Conservation (phyloP, 2,329 filamentous ascomycete species). For the Clonostachys rhizophaga region DNA sequence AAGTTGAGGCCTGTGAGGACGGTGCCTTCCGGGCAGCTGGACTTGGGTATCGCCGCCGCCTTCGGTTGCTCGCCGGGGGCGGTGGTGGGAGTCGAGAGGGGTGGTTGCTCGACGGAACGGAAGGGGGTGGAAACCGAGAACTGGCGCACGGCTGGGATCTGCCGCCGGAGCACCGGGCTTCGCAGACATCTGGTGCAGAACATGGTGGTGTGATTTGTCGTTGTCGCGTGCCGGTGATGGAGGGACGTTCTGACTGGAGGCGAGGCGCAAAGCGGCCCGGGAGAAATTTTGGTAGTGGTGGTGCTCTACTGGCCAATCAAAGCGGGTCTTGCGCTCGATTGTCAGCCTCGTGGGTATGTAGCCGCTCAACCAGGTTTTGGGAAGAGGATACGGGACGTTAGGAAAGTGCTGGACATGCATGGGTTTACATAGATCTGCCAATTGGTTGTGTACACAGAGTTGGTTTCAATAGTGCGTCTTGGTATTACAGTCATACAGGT, state of each 20-base stretch:
- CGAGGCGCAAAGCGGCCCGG: no score
- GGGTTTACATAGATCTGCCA: no score
- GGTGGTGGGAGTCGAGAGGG: constrained; percentile 26
- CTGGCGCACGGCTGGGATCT: constrained; percentile 21
- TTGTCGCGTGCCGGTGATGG: constrained; percentile 6
- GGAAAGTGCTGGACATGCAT: no score
- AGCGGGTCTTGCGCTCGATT: no score
- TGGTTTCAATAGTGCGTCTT: no score
- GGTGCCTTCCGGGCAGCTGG: constrained; percentile 63
- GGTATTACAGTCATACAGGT: no score
- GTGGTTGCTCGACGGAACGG: constrained; percentile 25
- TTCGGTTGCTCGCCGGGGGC: constrained; percentile 21
- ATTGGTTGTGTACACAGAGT: no score
- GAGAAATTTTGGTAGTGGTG: no score
- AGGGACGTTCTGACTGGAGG: neutral
- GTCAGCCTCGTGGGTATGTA: no score
- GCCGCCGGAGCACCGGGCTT: constrained; percentile 23
- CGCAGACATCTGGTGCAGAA: constrained; percentile 45
- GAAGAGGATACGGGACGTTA: no score
- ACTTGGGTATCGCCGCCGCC: constrained; percentile 24
- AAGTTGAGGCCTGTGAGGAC: constrained; percentile 72
- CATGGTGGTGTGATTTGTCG: constrained; percentile 22
- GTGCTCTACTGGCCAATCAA: no score
- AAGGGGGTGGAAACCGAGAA: constrained; percentile 33
- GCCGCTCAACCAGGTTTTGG: no score